Evolutionary conservation across 23 red algal species (phyloP).

Genomic region (Gracilaria domingensis): DNA sequence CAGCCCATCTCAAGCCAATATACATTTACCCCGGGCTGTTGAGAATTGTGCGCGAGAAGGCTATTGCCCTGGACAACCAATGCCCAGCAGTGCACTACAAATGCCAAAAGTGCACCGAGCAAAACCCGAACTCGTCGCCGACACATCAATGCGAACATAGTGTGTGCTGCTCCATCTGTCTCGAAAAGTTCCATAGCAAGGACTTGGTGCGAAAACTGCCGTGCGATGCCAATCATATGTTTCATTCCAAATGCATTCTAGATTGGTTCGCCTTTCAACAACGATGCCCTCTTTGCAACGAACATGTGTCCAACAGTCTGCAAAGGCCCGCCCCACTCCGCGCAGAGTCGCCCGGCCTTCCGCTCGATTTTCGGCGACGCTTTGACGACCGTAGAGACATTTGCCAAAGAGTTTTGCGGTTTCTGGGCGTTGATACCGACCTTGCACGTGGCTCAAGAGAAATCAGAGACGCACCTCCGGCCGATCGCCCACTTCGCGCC

Average conservation of each 20-base stretch:
- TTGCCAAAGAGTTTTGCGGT: not conserved
- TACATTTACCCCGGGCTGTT: slow-evolving; percentile 76
- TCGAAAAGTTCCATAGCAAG: slow-evolving; percentile 67
- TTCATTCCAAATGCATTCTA: slow-evolving; percentile 78
- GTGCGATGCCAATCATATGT: slow-evolving; percentile 68
- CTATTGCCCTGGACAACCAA: slow-evolving; percentile 68
- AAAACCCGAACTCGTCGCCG: not conserved
- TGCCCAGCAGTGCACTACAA: slow-evolving; percentile 73
- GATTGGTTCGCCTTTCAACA: slow-evolving; percentile 69
- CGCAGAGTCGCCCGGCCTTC: not conserved
- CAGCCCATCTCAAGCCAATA: slow-evolving; percentile 58
- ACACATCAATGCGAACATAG: slow-evolving; percentile 39
- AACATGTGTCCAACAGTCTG: slow-evolving; percentile 26
- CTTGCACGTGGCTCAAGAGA: not conserved
- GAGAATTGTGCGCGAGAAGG: slow-evolving; percentile 62
- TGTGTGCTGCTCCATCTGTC: slow-evolving; percentile 58
- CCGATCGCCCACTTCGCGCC: not conserved
- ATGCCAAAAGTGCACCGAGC: slow-evolving; percentile 38
- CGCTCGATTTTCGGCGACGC: not conserved
- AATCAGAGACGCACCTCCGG: not conserved
- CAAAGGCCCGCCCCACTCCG: not conserved
- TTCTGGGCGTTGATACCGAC: not conserved
- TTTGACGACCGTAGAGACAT: not conserved
- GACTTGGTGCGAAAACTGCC: slow-evolving; percentile 72
- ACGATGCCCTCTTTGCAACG: slow-evolving; percentile 75